Evolutionary conservation across 768 basidiomycete genomes (phyloP), one percentile per base, ranked within the genome.

Genomic region (Leccinum uliginosum): DNA sequence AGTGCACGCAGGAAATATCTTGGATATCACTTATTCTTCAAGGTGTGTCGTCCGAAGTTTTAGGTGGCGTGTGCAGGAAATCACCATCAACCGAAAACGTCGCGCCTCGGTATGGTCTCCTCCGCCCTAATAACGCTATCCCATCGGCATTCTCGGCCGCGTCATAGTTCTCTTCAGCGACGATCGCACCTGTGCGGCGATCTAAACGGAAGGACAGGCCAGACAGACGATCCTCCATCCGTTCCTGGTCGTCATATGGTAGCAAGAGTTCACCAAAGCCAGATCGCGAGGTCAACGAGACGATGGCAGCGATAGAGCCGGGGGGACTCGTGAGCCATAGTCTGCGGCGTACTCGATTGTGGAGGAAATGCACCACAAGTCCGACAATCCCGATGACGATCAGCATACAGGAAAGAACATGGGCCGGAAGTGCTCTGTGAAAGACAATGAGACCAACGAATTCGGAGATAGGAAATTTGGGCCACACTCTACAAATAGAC

Each of bases 261-360:
- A 78, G 62, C n/a, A 87, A 69, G 12, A 84, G 74, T 40, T 83
- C 77, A 21, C 83, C 85, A 54, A 84, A 85, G 14, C 84, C 84
- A 43, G 84, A 85, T 9, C 76, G 81, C 0, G 82, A 73, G 2
- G 85, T 84, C 54, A 85, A 73, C 4, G 85, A 77, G 9, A 81
- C 72, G 30, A 80, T 73, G 10, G 79, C 69, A 6, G 82, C 86
- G 55, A 88, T 83, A 48, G 77, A 81, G 17, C 85, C 85, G 0
- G 86, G 86, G 14, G 77, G 77, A 24, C 79, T 73, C 1, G 82
- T 75, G 10, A 88, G 70, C 64, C 76, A 77, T 10, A 88, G 65
- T 26, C 72, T 70, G 43, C 77, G 75, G 48, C 85, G 76, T 53
- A 78, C 71, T 21, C 71, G 74, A 23, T 73, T 71, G 66, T 83